Base-by-base conservation (phyloP, 345 rosid genomes). In the thale cress (Arabidopsis thaliana) region DNA sequence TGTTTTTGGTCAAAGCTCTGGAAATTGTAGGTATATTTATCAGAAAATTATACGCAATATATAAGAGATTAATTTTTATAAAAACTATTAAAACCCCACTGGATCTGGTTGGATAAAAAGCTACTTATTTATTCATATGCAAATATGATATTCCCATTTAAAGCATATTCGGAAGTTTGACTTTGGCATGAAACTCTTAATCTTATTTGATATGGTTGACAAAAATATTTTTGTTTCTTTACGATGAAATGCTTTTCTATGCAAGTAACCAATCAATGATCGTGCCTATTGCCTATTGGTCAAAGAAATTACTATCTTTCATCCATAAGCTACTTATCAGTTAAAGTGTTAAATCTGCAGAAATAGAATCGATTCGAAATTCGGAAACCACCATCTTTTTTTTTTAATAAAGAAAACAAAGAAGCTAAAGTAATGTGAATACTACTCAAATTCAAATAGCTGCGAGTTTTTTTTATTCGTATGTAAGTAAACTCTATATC, bases 81-180 rank as follows among this genome's bases (percentile, higher is more conserved):
- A 70, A 69, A 55, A 69, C 13, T 59, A 59, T 22, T 32, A 23
- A 60, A 75, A 30, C 8, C 61, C 72, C 40, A 57, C 80, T 77
- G 76, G 76, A 77, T 71, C 71, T 71, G 66, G 67, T 77, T 77
- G 76, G 80, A 70, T 60, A 52, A 41, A 52, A 41, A 75, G 11
- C 50, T 69, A 44, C 12, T 52, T 69, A 41, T 66, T n/a, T 72
- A 61, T 30, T 72, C 10, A 0, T 56, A 45, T 51, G 49, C 57
- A 60, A 13, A 58, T 65, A 33, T 46, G 22, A 64, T 34, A 23
- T 65, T 44, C 9, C 2, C 7, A 51, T 11, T 55, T 10, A 7
- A 16, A 22, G 24, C 34, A 58, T 66, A 66, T 59, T 48, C 59
- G 24, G 34, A 22, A 69, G 58, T 52, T 76, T 76, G 65, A 76